phyloP scores from a whole-genome alignment of 371 early-diverging fungal species.

The Nematocida ironsii region DNA sequence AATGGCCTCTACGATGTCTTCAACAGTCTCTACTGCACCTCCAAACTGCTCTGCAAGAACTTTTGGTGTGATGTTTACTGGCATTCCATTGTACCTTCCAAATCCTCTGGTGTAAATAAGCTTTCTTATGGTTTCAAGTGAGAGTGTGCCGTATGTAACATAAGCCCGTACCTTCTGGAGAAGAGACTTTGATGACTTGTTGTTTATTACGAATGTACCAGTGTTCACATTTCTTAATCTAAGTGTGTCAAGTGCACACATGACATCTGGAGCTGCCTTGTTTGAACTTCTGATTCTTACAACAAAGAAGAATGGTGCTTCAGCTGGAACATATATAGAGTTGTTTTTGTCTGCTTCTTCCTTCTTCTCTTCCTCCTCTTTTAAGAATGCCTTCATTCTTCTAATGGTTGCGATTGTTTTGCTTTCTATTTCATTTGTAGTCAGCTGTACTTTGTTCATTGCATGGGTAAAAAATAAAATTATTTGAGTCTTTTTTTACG shows the following conservation, averaged over 20 bases:
- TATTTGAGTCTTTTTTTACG: slow-evolving; percentile 16
- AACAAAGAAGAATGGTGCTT: slow-evolving; percentile 67
- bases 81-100: slow-evolving; percentile 89
- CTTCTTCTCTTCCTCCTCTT: slow-evolving; percentile 56
- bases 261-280: slow-evolving; percentile 95
- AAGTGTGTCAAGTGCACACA: slow-evolving; percentile 94
- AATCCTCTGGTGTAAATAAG: slow-evolving; percentile 98
- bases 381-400: slow-evolving; percentile 53
- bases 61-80: slow-evolving; percentile 87
- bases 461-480: slow-evolving; percentile 38
- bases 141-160: slow-evolving; percentile 87
- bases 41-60: slow-evolving; percentile 82
- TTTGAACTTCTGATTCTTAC: slow-evolving; percentile 84
- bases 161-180: slow-evolving; percentile 92
- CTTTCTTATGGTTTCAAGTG: slow-evolving; percentile 94
- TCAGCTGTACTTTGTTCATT: slow-evolving; percentile 19
- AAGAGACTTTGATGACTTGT: slow-evolving; percentile 95
- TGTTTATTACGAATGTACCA: slow-evolving; percentile 92
- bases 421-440: slow-evolving; percentile 20
- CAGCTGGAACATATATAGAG: slow-evolving; percentile 66
- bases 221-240: slow-evolving; percentile 97
- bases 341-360: slow-evolving; percentile 57
- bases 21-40: slow-evolving; percentile 92
- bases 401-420: slow-evolving; percentile 47
- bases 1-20: slow-evolving; percentile 97